Base-by-base conservation (phyloP, 768 basidiomycete species). In the Psilocybe tampanensis region DNA sequence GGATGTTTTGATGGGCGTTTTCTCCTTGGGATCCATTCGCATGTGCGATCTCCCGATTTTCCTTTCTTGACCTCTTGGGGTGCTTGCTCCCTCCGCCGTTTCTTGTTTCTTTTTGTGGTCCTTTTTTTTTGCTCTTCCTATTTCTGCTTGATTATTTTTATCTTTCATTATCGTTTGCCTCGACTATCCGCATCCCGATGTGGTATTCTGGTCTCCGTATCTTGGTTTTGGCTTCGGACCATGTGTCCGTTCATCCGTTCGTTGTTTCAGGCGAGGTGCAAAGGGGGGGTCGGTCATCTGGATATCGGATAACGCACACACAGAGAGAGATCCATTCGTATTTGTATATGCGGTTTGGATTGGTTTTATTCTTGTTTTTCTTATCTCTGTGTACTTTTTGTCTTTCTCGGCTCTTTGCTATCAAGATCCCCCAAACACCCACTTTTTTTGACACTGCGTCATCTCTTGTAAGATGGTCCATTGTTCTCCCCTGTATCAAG, bases 21-120 rank as follows among this genome's bases (percentile, higher is more conserved):
- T 39, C 36, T 39, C 7, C 13, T 15, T 39, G n/a, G 36, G 36
- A 39, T 39, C 15, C n/a, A 13, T n/a, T n/a, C n/a, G n/a, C n/a
- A 39, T 39, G n/a, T 44, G 34, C 47, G 53, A 58, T 61, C 61
- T 60, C 58, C n/a, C 60, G 52, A 47, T 41, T 29, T 36, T 26
- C 29, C 9, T 29, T 41, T n/a, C n/a, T n/a, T n/a, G n/a, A n/a
- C n/a, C n/a, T n/a, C n/a, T n/a, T n/a, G n/a, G n/a, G n/a, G n/a
- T n/a, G n/a, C n/a, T n/a, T n/a, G n/a, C n/a, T n/a, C n/a, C n/a
- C n/a, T n/a, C n/a, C n/a, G n/a, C n/a, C n/a, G n/a, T n/a, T n/a
- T n/a, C n/a, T n/a, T n/a, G n/a, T n/a, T n/a, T n/a, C 33, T 15
- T 34, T 34, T 34, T 15, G 33, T 8, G 33, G 33, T 15, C 33